Conservation (phyloP, 108 stramenopile species). For the Aurantiochytrium sp. region DNA sequence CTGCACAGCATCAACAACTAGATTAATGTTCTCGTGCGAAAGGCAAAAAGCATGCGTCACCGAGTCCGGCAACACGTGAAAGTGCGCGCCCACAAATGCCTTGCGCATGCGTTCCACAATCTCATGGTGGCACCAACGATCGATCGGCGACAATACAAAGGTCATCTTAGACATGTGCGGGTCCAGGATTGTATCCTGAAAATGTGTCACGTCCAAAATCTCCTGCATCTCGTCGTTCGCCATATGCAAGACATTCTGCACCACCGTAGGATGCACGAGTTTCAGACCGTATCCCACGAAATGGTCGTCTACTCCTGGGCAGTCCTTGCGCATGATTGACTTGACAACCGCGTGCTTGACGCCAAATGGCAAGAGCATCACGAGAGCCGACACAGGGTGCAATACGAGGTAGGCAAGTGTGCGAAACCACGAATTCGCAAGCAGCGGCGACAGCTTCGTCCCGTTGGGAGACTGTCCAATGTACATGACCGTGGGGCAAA, state of each 20-base stretch:
- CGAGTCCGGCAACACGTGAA: not conserved
- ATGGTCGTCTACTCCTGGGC: not conserved
- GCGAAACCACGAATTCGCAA: not conserved
- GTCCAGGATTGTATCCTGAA: not conserved
- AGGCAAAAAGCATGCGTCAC: not conserved
- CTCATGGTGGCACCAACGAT: not conserved
- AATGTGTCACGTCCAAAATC: not conserved
- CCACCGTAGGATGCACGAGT: not conserved
- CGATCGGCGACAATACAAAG: not conserved
- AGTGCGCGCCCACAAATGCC: not conserved
- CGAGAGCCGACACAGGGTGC: not conserved
- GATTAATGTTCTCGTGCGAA: not conserved
- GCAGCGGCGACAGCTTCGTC: not conserved
- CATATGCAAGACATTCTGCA: not conserved
- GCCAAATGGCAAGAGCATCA: not conserved
- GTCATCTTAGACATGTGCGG: not conserved
- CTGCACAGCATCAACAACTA: not conserved
- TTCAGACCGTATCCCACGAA: not conserved
- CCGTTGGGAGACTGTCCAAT: constrained; percentile 1
- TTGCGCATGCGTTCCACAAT: not conserved
- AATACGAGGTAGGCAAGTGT: not conserved
- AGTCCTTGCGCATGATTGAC: not conserved
- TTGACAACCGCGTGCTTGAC: not conserved
- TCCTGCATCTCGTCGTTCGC: not conserved
- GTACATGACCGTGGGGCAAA: constrained; percentile 14